phyloP scores from a whole-genome alignment of 208 protist species.

The Trypanosomatidae sp. region DNA sequence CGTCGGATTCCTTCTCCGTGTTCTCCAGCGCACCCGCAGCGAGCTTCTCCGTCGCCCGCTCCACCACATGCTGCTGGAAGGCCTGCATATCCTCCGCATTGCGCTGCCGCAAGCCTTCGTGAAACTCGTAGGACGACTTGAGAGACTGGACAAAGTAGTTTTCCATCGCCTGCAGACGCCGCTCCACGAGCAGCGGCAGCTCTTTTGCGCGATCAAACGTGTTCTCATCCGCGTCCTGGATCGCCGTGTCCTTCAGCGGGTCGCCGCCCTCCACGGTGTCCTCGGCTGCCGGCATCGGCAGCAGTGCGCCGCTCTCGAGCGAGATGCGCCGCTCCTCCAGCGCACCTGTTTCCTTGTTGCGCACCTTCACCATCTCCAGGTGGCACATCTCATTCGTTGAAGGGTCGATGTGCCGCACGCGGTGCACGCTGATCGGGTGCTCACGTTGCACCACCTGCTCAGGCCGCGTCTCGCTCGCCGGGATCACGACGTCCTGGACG shows the following conservation, averaged over 20 bases:
- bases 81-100: slow-evolving; percentile 67
- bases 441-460: slow-evolving; percentile 88
- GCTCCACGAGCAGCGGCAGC: slow-evolving; percentile 67
- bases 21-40: slow-evolving; percentile 25
- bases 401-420: slow-evolving; percentile 81
- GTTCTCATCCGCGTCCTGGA: slow-evolving; percentile 77
- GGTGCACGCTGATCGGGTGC: slow-evolving; percentile 78
- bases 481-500: slow-evolving; percentile 85
- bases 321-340: slow-evolving; percentile 80
- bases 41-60: slow-evolving; percentile 48
- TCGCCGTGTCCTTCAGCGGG: slow-evolving; percentile 82
- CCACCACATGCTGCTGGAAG: slow-evolving; percentile 68
- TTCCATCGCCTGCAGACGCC: slow-evolving; percentile 80
- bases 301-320: slow-evolving; percentile 67
- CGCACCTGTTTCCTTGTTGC: slow-evolving; percentile 70
- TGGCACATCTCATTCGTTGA: slow-evolving; percentile 74
- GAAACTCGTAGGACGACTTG: slow-evolving; percentile 58
- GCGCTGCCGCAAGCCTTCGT: slow-evolving; percentile 40
- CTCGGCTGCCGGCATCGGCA: slow-evolving; percentile 69
- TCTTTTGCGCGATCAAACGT: slow-evolving; percentile 74
- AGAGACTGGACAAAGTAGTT: slow-evolving; percentile 77
- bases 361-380: slow-evolving; percentile 78
- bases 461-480: slow-evolving; percentile 76
- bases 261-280: slow-evolving; percentile 62
- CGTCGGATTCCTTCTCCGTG: not conserved